phyloP scores from a whole-genome alignment of 225 moss, liverwort and hornwort genomes.

The Pleurozium schreberi region DNA sequence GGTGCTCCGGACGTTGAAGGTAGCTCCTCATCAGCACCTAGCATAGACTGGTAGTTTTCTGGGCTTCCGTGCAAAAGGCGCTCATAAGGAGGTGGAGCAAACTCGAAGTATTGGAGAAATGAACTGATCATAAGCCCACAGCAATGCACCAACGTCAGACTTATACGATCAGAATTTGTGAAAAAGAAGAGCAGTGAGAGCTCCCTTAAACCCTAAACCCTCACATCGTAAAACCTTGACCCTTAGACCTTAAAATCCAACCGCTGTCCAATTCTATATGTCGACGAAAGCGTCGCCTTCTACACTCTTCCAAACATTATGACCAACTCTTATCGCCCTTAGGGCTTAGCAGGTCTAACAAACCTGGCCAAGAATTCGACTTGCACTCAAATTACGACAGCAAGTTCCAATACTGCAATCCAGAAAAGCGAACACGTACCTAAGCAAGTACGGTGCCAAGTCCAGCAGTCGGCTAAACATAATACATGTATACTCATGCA shows the following conservation, averaged over 20 bases:
- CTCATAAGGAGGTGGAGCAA: conserved; percentile 87
- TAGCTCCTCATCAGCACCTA: not conserved
- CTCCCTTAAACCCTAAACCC: not conserved
- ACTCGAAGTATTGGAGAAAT: conserved; percentile 73
- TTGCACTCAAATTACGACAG: not conserved
- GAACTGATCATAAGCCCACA: conserved; percentile 41
- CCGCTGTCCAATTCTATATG: not conserved
- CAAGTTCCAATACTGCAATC: not conserved
- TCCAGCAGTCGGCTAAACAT: conserved; percentile 77
- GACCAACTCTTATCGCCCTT: not conserved
- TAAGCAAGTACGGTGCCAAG: conserved; percentile 80
- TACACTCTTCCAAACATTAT: not conserved
- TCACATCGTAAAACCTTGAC: not conserved
- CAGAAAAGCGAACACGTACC: conserved; percentile 18
- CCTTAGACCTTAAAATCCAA: not conserved
- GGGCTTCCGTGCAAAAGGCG: conserved; percentile 47
- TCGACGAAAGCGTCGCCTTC: not conserved
- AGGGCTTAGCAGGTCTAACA: not conserved
- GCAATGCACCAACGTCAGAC: not conserved
- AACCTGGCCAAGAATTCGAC: not conserved
- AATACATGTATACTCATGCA: conserved; percentile 68
- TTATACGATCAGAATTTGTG: not conserved
- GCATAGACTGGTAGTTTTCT: conserved; percentile 5
- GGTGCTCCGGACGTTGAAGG: conserved; percentile 36
- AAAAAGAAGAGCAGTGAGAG: not conserved